Conservation (phyloP, 495 filamentous ascomycete species). For the Podospora anserina region DNA sequence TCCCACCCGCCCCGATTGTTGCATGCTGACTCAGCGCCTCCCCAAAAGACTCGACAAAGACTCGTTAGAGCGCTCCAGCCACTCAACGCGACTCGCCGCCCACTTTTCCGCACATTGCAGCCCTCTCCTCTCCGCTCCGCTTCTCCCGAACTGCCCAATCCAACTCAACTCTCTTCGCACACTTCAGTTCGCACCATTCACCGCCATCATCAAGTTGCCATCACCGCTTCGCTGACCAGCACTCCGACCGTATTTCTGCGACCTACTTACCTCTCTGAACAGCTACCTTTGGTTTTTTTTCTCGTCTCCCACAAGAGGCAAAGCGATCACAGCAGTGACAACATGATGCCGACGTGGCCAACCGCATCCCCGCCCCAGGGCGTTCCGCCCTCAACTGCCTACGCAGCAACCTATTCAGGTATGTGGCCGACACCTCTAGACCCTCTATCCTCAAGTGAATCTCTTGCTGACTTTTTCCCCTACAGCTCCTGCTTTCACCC, state of each 20-base stretch:
- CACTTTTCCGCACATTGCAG: neutral
- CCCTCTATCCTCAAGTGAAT: neutral
- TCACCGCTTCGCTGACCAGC: neutral
- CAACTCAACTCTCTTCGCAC: neutral
- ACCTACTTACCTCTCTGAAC: neutral
- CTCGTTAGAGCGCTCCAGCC: neutral
- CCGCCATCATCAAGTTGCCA: conserved; percentile 7
- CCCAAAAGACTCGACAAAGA: neutral
- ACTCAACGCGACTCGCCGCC: conserved; percentile 4
- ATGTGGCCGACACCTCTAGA: conserved; percentile 9
- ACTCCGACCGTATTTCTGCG: neutral
- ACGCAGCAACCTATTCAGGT: conserved; percentile 33
- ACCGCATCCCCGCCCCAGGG: conserved; percentile 31
- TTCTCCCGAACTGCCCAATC: neutral
- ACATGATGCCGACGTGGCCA: conserved; percentile 35
- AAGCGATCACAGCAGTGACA: conserved; percentile 2
- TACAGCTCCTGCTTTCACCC: conserved; percentile 47
- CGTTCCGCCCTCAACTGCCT: conserved; percentile 33
- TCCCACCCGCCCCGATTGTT: neutral
- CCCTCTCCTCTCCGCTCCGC: neutral
- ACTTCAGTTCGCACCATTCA: neutral
- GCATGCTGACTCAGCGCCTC: neutral
- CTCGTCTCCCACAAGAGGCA: no score
- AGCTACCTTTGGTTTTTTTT: no score
- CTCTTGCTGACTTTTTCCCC: conserved; percentile 20